Conservation (phyloP, 164 flowering plant species). For the Liriodendron chinense region DNA sequence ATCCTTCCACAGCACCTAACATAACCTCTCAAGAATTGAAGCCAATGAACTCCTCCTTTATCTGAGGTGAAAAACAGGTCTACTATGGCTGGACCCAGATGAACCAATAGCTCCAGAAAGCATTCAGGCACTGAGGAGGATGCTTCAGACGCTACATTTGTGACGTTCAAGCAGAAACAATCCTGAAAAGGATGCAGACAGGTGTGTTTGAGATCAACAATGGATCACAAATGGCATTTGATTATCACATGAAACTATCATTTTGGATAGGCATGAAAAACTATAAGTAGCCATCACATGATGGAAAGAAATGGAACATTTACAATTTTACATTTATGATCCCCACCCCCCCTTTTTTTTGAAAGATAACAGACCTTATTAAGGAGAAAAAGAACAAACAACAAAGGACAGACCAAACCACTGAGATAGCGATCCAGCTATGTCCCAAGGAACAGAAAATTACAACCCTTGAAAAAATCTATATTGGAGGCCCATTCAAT, state of each 20-base stretch:
- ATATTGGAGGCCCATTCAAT: too few relatives aligned
- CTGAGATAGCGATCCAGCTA: too few relatives aligned
- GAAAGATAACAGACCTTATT: too few relatives aligned
- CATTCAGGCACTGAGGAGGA: conserved; percentile 25
- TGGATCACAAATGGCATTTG: neutral
- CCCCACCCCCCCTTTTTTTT: too few relatives aligned
- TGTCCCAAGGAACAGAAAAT: too few relatives aligned
- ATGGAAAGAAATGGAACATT: too few relatives aligned
- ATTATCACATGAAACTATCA: neutral
- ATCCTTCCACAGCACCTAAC: conserved; percentile 62
- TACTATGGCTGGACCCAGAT: conserved; percentile 56
- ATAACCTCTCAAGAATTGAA: conserved; percentile 77
- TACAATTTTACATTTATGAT: too few relatives aligned
- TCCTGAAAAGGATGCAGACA: conserved; percentile 34
- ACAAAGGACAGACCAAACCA: too few relatives aligned
- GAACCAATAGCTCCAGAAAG: conserved; percentile 44
- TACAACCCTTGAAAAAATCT: too few relatives aligned
- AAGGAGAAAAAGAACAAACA: too few relatives aligned
- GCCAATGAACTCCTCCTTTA: conserved; percentile 64
- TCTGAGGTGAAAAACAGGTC: conserved; percentile 57
- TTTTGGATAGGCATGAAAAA: too few relatives aligned
- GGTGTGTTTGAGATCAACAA: neutral
- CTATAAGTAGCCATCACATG: too few relatives aligned
- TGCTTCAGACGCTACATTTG: conserved; percentile 26
- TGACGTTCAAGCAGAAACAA: conserved; percentile 41